phyloP scores from a whole-genome alignment of 176 grass and related monocot species.

The Musa beccarii region DNA sequence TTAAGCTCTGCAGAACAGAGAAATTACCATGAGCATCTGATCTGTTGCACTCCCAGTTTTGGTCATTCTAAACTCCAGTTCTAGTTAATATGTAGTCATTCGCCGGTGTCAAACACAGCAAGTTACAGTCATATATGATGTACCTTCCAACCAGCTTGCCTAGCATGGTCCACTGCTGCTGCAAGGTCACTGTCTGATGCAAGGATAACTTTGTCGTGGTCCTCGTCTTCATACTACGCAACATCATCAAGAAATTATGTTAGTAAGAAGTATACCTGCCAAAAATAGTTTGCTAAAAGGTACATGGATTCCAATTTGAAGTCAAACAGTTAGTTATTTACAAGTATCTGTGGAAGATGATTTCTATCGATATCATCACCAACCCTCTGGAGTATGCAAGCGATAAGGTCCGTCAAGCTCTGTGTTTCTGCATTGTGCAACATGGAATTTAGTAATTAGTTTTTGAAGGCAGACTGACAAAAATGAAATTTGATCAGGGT shows the following conservation, averaged over 20 bases:
- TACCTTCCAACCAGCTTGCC: constrained; percentile 96
- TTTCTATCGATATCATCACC: constrained; percentile 76
- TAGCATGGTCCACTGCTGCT: constrained; percentile 81
- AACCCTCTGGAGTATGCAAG: constrained; percentile 71
- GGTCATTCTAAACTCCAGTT: too few species aligned
- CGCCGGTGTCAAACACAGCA: neutral
- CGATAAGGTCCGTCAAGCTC: constrained; percentile 75
- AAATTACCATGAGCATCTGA: neutral
- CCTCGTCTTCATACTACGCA: constrained; percentile 77
- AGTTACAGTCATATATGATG: neutral
- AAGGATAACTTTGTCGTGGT: constrained; percentile 91
- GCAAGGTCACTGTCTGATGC: constrained; percentile 70
- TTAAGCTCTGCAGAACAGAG: constrained; percentile 48
- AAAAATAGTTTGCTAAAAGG: neutral
- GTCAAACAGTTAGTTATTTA: constrained; percentile 20
- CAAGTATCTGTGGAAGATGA: constrained; percentile 91
- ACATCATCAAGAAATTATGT: constrained; percentile 3
- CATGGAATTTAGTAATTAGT: too few species aligned
- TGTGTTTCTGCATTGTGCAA: constrained; percentile 40
- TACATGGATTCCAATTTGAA: too few species aligned
- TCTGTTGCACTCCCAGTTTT: too few species aligned
- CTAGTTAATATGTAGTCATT: too few species aligned
- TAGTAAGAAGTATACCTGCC: neutral
- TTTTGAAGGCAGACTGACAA: neutral
- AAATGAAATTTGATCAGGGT: neutral